Evolutionary conservation across 495 filamentous ascomycete genomes (phyloP).

Genomic region (Penicillium goetzii): DNA sequence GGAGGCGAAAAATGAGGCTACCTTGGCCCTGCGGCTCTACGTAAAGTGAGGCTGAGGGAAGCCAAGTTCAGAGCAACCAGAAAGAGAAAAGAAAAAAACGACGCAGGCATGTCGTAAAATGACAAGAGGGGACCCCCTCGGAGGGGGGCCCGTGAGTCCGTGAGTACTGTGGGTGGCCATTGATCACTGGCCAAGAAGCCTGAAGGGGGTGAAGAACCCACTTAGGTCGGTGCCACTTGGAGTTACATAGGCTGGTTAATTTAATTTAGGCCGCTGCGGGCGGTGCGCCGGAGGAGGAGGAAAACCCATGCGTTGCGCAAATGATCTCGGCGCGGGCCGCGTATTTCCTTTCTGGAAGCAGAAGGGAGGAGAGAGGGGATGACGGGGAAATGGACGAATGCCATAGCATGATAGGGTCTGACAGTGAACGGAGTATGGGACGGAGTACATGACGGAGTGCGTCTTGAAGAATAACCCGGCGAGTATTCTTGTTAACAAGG

Average conservation of each 20-base stretch:
- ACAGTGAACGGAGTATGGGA: background rate
- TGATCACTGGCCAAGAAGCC: background rate
- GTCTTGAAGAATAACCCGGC: slow-evolving; percentile 3
- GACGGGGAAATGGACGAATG: background rate
- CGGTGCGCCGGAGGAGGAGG: slow-evolving; percentile 2
- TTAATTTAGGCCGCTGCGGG: slow-evolving; percentile 7
- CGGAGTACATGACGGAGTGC: background rate
- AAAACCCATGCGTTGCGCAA: slow-evolving; percentile 5
- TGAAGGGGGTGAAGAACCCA: slow-evolving; percentile 21
- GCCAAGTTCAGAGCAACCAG: background rate
- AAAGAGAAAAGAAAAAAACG: background rate
- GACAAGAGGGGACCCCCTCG: background rate
- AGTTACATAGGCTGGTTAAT: slow-evolving; percentile 5
- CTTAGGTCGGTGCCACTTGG: background rate
- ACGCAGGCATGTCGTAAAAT: background rate
- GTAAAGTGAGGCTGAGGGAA: slow-evolving; percentile 33
- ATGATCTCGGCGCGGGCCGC: slow-evolving; percentile 28
- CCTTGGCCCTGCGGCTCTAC: slow-evolving; percentile 34
- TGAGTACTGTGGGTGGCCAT: background rate
- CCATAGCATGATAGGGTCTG: background rate
- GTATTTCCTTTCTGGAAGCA: slow-evolving; percentile 20
- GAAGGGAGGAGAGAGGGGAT: background rate
- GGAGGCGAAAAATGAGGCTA: slow-evolving; percentile 28
- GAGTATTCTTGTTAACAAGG: background rate
- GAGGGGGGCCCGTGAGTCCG: background rate